phyloP scores from a whole-genome alignment of 805 yeast genomes.

The Pichia manshurica region DNA sequence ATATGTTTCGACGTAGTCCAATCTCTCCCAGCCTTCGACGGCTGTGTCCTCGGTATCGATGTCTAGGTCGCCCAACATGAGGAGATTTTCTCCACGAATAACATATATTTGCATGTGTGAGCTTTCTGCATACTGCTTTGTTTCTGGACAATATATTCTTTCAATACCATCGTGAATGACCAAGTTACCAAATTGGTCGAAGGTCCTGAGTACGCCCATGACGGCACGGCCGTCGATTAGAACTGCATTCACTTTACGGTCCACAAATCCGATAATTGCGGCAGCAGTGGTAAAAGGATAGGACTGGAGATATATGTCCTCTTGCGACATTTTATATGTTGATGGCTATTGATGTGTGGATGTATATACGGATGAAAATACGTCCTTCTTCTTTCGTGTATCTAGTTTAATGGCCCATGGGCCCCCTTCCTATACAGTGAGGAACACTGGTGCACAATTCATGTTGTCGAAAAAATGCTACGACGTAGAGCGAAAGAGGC shows the following conservation, averaged over 20 bases:
- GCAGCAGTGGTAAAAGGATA: constrained; percentile 86
- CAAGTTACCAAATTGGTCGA: constrained; percentile 91
- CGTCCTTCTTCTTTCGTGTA: no score
- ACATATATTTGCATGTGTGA: constrained; percentile 65
- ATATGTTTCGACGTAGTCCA: constrained; percentile 28
- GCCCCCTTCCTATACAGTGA: no score
- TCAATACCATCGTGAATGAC: constrained; percentile 89
- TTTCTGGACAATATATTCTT: constrained; percentile 60
- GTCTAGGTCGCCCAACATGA: constrained; percentile 89
- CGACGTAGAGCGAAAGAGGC: no score
- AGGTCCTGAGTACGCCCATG: constrained; percentile 86
- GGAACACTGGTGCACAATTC: no score
- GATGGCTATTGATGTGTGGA: not conserved
- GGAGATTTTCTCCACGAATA: constrained; percentile 94
- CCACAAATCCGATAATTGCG: constrained; percentile 82
- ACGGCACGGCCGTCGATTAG: constrained; percentile 85
- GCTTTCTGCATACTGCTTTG: constrained; percentile 56
- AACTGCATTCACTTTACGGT: constrained; percentile 70
- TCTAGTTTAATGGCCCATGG: no score
- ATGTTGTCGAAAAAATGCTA: constrained; percentile 2
- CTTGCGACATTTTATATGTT: constrained; percentile 21
- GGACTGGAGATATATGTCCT: constrained; percentile 65
- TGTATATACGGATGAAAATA: no score
- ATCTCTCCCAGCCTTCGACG: constrained; percentile 47
- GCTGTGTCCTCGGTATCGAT: constrained; percentile 78